Evolutionary conservation across 202 grass and related monocot genomes (phyloP).

Genomic region (Panicum virgatum): DNA sequence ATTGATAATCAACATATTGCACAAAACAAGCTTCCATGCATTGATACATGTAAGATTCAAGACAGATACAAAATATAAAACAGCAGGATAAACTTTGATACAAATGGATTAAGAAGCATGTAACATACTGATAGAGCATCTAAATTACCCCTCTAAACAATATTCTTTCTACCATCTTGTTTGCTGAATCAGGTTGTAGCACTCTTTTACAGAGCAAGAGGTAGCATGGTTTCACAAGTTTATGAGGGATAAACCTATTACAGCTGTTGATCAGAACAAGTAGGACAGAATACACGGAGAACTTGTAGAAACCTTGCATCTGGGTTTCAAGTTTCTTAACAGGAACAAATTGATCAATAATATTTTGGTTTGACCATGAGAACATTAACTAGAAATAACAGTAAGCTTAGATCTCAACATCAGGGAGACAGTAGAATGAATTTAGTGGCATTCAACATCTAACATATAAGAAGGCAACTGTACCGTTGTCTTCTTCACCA

Average conservation of each 20-base stretch:
- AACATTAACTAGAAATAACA: background rate
- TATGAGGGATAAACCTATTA: background rate
- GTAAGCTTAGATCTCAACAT: slow-evolving; percentile 18
- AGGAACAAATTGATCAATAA: background rate
- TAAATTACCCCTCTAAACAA: slow-evolving; percentile 10
- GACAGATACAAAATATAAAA: background rate
- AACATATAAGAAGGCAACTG: background rate
- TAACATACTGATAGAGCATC: background rate
- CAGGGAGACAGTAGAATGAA: background rate
- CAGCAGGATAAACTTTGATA: background rate
- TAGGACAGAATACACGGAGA: background rate
- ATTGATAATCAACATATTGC: slow-evolving; percentile 21
- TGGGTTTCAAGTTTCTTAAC: background rate
- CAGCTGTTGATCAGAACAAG: background rate
- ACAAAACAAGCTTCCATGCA: slow-evolving; percentile 16
- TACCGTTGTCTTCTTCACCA: background rate
- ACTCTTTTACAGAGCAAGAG: background rate
- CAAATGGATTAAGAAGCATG: background rate
- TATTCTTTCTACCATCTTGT: background rate
- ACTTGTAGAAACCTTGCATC: background rate
- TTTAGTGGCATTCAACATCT: background rate
- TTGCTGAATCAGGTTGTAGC: slow-evolving; percentile 4
- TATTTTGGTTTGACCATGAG: background rate
- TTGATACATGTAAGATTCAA: background rate
- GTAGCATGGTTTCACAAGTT: background rate